Conservation (phyloP, 1,284 basidiomycete species). For the Pseudozyma flocculosa region DNA sequence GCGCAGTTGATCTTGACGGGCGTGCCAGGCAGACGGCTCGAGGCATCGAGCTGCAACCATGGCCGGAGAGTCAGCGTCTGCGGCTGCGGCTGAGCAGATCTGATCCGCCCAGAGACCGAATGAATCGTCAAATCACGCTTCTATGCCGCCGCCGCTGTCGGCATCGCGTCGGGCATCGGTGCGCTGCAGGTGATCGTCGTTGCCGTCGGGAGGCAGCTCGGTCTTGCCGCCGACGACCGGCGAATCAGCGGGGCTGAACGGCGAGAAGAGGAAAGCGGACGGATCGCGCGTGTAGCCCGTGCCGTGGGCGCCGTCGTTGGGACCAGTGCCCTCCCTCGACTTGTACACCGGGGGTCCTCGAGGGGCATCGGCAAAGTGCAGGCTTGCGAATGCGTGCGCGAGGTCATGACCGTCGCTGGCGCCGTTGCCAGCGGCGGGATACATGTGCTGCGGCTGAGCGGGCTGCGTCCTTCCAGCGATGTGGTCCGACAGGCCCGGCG, state of each 20-base stretch:
- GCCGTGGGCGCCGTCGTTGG: conserved; percentile 1
- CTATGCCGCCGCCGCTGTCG: neutral
- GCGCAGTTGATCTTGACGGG: too few relatives aligned
- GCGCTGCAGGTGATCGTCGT: neutral
- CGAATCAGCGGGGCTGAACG: conserved; percentile 40
- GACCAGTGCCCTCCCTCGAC: conserved; percentile 7
- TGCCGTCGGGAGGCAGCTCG: conserved; percentile 17
- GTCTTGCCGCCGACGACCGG: conserved; percentile 29
- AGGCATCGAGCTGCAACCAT: too few relatives aligned
- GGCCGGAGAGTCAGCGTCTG: too few relatives aligned
- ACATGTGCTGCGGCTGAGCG: neutral
- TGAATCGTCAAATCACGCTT: too few relatives aligned
- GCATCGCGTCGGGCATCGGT: neutral
- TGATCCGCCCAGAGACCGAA: too few relatives aligned
- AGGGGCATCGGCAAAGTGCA: conserved; percentile 24
- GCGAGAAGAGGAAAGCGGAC: conserved; percentile 38
- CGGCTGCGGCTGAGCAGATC: too few relatives aligned
- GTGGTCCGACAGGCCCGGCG: neutral
- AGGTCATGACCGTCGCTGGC: too few relatives aligned
- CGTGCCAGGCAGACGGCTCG: too few relatives aligned
- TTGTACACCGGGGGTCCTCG: conserved; percentile 9
- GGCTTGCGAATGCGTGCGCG: conserved; percentile 19
- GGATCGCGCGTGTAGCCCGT: conserved; percentile 28
- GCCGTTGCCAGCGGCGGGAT: neutral
- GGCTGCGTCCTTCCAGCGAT: neutral